Conservation (phyloP, 2,329 filamentous ascomycete species). For the Fusarium neocosmosporiellum region DNA sequence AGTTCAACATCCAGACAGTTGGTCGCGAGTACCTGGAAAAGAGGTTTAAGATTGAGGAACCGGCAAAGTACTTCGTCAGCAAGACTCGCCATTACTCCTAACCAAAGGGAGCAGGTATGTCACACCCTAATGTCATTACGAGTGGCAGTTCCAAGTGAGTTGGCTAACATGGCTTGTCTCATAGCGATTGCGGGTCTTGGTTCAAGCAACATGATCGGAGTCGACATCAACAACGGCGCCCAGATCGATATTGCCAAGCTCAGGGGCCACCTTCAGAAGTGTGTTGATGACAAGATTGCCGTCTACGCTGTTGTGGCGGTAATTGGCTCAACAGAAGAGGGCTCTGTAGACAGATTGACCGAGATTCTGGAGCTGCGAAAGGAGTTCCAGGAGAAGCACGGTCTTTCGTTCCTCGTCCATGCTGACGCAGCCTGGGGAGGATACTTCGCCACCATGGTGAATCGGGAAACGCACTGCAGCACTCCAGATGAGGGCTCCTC, state of each 20-base stretch:
- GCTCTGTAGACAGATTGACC: conserved; percentile 55
- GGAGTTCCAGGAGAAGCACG: conserved; percentile 52
- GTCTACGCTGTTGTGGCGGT: conserved; percentile 59
- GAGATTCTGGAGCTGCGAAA: conserved; percentile 53
- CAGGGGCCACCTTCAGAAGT: conserved; percentile 45
- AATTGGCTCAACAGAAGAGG: conserved; percentile 61
- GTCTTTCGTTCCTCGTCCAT: conserved; percentile 59
- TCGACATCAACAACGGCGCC: conserved; percentile 54
- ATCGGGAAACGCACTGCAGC: conserved; percentile 40
- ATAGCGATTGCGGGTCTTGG: conserved; percentile 58
- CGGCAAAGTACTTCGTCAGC: conserved; percentile 51
- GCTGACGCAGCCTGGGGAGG: conserved; percentile 63
- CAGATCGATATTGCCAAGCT: conserved; percentile 51
- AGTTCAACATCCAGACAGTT: conserved; percentile 52
- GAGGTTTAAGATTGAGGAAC: conserved; percentile 46
- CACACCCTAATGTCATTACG: neutral
- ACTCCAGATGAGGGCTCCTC: neutral
- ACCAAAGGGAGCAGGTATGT: conserved; percentile 59
- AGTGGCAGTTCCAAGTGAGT: neutral
- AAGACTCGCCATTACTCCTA: conserved; percentile 60
- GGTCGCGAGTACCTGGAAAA: conserved; percentile 53
- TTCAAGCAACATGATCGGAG: conserved; percentile 53
- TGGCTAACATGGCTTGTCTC: neutral
- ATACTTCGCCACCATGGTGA: conserved; percentile 60
- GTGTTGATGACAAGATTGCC: conserved; percentile 44